These are phyloP conservation scores for Nannizziopsis barbatae DNA, from an alignment of 2,329 filamentous ascomycete species.

Conservation along the genomic window DNA sequence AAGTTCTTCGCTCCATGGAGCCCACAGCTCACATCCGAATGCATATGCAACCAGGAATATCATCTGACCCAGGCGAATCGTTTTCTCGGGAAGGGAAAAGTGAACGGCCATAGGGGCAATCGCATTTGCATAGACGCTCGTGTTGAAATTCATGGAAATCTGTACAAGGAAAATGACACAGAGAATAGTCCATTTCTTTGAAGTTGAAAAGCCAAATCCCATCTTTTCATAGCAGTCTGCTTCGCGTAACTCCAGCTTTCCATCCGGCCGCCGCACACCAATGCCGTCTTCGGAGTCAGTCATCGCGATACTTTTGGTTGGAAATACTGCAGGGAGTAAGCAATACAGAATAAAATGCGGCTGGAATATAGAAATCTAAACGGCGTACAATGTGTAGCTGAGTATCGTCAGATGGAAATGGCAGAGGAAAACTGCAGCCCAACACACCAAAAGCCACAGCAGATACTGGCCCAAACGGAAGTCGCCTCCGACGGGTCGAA, in stretches of 20 bases:
- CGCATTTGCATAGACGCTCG: slow-evolving; percentile 59
- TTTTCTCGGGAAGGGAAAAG: slow-evolving; percentile 55
- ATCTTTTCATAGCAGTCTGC: slow-evolving; percentile 54
- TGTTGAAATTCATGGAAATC: slow-evolving; percentile 68
- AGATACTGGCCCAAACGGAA: too few species aligned
- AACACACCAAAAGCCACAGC: too few species aligned
- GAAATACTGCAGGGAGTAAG: too few species aligned
- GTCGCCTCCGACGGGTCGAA: too few species aligned
- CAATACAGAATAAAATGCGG: too few species aligned
- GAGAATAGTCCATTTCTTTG: slow-evolving; percentile 60
- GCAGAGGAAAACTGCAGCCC: too few species aligned
- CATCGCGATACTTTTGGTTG: too few species aligned
- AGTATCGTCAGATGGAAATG: too few species aligned
- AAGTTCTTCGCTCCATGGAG: slow-evolving; percentile 73
- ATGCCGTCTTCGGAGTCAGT: not conserved
- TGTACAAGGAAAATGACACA: slow-evolving; percentile 59
- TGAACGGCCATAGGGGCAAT: slow-evolving; percentile 51
- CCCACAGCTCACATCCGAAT: slow-evolving; percentile 79
- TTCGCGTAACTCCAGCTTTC: slow-evolving; percentile 32
- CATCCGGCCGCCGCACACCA: not conserved
- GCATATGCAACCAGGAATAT: slow-evolving; percentile 68
- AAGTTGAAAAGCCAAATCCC: slow-evolving; percentile 48
- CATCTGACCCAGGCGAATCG: slow-evolving; percentile 59
- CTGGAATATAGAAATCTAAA: too few species aligned
- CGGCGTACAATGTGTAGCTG: too few species aligned